A percentile compares a stretch with the other conserved stretches of the same genome.
Evolutionary conservation across 768 basidiomycete species (phyloP).

Genomic region (Collybiopsis confluens): DNA sequence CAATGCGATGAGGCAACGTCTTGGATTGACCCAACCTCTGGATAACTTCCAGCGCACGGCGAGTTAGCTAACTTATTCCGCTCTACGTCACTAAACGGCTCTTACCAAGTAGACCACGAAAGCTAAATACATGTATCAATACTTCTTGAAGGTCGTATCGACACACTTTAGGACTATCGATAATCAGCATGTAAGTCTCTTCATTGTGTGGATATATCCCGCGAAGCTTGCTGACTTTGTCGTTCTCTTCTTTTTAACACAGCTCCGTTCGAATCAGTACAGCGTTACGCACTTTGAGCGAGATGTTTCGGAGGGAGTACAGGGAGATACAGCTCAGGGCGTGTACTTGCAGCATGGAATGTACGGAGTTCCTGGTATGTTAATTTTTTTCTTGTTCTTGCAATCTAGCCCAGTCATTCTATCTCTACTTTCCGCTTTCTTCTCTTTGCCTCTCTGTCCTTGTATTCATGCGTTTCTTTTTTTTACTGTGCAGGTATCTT

Average conservation of each 20-base stretch:
- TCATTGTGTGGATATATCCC: no score
- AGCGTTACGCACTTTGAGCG: conserved; percentile 96
- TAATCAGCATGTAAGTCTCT: conserved; percentile 52
- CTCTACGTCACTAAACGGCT: neutral
- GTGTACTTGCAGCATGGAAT: conserved; percentile 72
- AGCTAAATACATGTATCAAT: conserved; percentile 93
- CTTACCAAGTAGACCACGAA: conserved; percentile 57
- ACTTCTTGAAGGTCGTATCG: conserved; percentile 98
- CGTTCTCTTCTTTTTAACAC: conserved; percentile 2
- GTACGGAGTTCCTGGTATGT: conserved; percentile 60
- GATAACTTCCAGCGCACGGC: conserved; percentile 61
- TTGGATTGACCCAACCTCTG: conserved; percentile 80
- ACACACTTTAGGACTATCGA: conserved; percentile 86
- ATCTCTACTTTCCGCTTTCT: neutral
- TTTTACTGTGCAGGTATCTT: conserved; percentile 49
- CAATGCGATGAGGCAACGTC: conserved; percentile 58
- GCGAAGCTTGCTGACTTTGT: no score
- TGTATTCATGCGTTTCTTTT: neutral
- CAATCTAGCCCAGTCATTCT: neutral
- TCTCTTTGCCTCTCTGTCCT: no score
- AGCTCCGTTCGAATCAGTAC: conserved; percentile 92
- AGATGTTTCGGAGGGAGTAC: conserved; percentile 65
- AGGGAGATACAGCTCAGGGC: conserved; percentile 56
- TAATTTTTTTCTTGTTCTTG: neutral
- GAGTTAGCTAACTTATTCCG: conserved; percentile 15